Conservation (phyloP, 139 green algal species). For the Chlamydomonas schloesseri region DNA sequence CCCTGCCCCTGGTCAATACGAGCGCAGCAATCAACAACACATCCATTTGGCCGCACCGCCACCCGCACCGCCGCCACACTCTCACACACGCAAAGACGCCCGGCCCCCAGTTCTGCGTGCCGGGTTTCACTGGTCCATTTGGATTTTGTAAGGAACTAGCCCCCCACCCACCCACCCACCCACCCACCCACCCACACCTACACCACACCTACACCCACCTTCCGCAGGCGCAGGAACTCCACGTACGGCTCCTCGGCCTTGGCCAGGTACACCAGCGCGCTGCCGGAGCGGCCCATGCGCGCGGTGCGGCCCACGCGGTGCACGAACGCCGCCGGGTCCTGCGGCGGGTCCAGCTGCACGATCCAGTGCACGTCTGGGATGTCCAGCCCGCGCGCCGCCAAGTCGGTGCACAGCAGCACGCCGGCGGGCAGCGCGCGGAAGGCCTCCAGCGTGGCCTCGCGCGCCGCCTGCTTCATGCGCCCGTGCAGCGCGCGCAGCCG, state of each 20-base stretch:
- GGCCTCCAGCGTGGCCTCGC: slow-evolving; percentile 76
- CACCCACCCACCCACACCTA: not conserved
- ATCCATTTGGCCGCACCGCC: too few relatives aligned
- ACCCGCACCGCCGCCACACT: too few relatives aligned
- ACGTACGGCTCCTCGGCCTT: slow-evolving; percentile 89
- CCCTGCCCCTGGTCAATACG: too few relatives aligned
- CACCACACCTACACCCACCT: slow-evolving; percentile 28
- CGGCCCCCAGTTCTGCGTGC: too few relatives aligned
- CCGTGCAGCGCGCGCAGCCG: slow-evolving; percentile 83
- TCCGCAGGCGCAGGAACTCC: slow-evolving; percentile 88
- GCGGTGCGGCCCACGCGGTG: slow-evolving; percentile 89
- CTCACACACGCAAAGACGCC: too few relatives aligned
- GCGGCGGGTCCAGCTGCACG: slow-evolving; percentile 87
- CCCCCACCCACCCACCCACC: not conserved
- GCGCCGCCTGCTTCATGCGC: slow-evolving; percentile 88
- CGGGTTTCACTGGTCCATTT: too few relatives aligned
- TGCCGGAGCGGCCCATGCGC: slow-evolving; percentile 88
- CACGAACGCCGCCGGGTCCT: slow-evolving; percentile 89
- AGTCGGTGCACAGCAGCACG: slow-evolving; percentile 92
- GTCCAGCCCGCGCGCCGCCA: slow-evolving; percentile 94
- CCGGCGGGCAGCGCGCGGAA: slow-evolving; percentile 70
- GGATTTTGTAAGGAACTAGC: too few relatives aligned
- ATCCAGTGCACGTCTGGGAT: slow-evolving; percentile 92
- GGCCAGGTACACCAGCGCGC: slow-evolving; percentile 82
- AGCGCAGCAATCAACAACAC: too few relatives aligned